Conservation (phyloP, 371 early-diverging fungal species). For the Mortierella sp. region DNA sequence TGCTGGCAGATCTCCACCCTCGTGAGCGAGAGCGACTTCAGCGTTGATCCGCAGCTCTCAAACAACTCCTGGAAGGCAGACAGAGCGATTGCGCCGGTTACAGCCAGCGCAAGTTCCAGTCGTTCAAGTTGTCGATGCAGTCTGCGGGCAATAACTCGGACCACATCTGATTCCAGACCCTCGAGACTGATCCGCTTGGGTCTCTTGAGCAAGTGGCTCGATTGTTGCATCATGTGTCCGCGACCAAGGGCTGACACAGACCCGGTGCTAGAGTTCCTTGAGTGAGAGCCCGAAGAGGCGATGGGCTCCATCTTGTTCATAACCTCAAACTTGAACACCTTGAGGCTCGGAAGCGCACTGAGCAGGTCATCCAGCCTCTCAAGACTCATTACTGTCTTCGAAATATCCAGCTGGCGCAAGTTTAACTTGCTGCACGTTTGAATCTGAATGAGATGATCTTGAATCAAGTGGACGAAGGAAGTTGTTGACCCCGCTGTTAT, state of each 20-base stretch:
- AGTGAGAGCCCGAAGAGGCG: background rate
- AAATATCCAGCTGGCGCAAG: conserved; percentile 30
- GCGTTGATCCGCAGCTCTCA: conserved; percentile 20
- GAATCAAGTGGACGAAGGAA: background rate
- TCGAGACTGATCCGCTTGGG: conserved; percentile 22
- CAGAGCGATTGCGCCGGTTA: conserved; percentile 15
- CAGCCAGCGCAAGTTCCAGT: conserved; percentile 27
- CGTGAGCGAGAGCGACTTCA: conserved; percentile 30
- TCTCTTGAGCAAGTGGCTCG: conserved; percentile 20
- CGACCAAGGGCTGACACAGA: conserved; percentile 9
- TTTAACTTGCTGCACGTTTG: conserved; percentile 27
- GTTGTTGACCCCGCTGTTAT: background rate
- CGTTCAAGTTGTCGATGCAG: conserved; percentile 20
- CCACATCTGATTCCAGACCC: conserved; percentile 35
- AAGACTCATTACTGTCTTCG: conserved; percentile 41
- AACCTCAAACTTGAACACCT: conserved; percentile 43
- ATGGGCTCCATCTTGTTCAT: conserved; percentile 31
- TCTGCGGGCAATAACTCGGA: conserved; percentile 30
- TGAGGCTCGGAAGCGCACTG: conserved; percentile 31
- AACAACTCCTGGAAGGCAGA: conserved; percentile 37
- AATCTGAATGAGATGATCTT: conserved; percentile 41
- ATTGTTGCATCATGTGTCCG: conserved; percentile 20
- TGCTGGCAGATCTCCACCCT: conserved; percentile 25
- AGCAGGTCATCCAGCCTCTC: conserved; percentile 38
- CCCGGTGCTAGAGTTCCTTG: background rate